These are phyloP conservation scores for Polyporus tsugae DNA, from an alignment of 1,284 basidiomycete species.

Conservation along the genomic window DNA sequence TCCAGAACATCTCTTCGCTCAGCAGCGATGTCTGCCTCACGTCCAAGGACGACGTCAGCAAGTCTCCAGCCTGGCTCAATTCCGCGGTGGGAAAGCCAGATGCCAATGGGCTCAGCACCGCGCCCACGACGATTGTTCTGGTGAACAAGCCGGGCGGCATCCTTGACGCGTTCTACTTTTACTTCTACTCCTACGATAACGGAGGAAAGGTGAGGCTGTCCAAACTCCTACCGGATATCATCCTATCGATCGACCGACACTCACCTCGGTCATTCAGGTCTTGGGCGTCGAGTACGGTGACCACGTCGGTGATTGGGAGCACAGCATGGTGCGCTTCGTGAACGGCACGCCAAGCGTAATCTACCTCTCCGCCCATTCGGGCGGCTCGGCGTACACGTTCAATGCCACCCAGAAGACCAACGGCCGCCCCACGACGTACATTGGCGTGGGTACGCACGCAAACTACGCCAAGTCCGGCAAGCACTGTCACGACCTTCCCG, in stretches of 20 bases:
- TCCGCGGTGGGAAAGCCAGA: conserved; percentile 39
- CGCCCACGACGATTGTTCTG: conserved; percentile 43
- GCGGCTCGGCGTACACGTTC: conserved; percentile 43
- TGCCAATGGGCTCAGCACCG: conserved; percentile 34
- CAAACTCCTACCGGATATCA: background rate
- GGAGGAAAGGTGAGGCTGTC: conserved; percentile 35
- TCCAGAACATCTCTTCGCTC: conserved; percentile 33
- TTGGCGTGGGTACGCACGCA: conserved; percentile 42
- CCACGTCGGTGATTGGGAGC: conserved; percentile 49
- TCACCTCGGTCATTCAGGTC: conserved; percentile 25
- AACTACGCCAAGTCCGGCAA: conserved; percentile 42
- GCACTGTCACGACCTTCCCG: conserved; percentile 40
- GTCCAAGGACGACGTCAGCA: conserved; percentile 39
- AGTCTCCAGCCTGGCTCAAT: conserved; percentile 38
- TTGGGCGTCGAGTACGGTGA: conserved; percentile 40
- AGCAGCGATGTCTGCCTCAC: conserved; percentile 39
- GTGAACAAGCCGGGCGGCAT: conserved; percentile 45
- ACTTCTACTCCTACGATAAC: conserved; percentile 44
- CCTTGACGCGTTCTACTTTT: conserved; percentile 52
- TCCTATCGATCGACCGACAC: background rate
- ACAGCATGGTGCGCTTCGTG: conserved; percentile 47
- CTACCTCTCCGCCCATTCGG: conserved; percentile 46
- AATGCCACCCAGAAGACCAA: conserved; percentile 33
- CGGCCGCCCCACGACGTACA: conserved; percentile 41
- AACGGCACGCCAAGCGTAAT: conserved; percentile 42